Percentiles rank a stretch among this genome's conserved stretches.
Conservation (phyloP, 306 rosid genomes). For the Quercus wislizeni region DNA sequence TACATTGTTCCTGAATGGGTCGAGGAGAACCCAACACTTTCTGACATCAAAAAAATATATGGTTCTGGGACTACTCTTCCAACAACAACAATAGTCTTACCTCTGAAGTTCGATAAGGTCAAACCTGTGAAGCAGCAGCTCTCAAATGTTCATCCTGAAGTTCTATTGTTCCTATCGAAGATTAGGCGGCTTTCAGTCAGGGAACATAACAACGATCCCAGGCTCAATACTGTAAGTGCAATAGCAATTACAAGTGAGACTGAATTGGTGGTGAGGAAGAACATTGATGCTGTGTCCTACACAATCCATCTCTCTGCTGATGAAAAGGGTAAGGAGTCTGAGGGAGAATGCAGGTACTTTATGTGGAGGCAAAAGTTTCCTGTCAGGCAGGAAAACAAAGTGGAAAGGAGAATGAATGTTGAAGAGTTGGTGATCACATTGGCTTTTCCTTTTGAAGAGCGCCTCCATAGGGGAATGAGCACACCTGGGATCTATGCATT, state of each 20-base stretch:
- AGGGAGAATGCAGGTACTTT: conserved; percentile 43
- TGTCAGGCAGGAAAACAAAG: conserved; percentile 41
- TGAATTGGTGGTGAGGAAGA: conserved; percentile 40
- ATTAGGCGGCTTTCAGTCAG: conserved; percentile 60
- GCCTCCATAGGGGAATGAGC: conserved; percentile 36
- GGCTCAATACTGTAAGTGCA: conserved; percentile 33
- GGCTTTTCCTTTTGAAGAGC: conserved; percentile 62
- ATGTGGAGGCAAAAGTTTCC: conserved; percentile 79
- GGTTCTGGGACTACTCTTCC: conserved; percentile 44
- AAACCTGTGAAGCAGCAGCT: conserved; percentile 62
- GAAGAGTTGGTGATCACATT: conserved; percentile 60
- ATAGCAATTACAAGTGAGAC: conserved; percentile 59
- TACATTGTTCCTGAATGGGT: conserved; percentile 92
- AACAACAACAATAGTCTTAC: conserved; percentile 58
- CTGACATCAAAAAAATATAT: conserved; percentile 44
- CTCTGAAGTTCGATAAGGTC: conserved; percentile 66
- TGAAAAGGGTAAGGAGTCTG: conserved; percentile 23
- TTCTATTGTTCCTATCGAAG: conserved; percentile 64
- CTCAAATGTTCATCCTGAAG: conserved; percentile 64
- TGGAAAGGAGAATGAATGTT: conserved; percentile 55
- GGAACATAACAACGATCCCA: conserved; percentile 41
- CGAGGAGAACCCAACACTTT: conserved; percentile 49
- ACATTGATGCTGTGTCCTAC: conserved; percentile 67
- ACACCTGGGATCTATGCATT: conserved; percentile 67
- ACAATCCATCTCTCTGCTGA: conserved; percentile 49